A percentile compares a stretch with the other conserved stretches of the same genome.
Evolutionary conservation across 2,329 filamentous ascomycete genomes (phyloP).

Genomic region (Colletotrichum paranaense): DNA sequence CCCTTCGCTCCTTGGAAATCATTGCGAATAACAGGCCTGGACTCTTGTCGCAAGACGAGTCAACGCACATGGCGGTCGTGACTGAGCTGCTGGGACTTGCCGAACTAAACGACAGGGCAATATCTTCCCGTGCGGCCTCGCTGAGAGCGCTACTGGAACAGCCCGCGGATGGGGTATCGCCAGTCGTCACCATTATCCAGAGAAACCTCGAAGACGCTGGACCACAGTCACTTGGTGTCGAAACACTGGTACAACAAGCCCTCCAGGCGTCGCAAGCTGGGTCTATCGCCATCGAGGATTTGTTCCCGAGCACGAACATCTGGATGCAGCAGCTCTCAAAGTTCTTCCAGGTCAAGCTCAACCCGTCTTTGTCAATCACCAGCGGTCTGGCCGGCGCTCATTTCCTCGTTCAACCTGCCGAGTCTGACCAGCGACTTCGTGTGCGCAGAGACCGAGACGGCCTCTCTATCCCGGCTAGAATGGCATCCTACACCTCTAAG

Average conservation of each 20-base stretch:
- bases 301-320: slow-evolving; percentile 72
- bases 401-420: slow-evolving; percentile 64
- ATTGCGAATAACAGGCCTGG: slow-evolving; percentile 57
- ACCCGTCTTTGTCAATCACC: slow-evolving; percentile 77
- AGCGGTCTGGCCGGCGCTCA: slow-evolving; percentile 78
- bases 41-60: slow-evolving; percentile 57
- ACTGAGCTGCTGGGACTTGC: slow-evolving; percentile 64
- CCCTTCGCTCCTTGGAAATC: slow-evolving; percentile 59
- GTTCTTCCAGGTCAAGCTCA: slow-evolving; percentile 64
- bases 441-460: slow-evolving; percentile 73
- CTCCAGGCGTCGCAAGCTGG: slow-evolving; percentile 50
- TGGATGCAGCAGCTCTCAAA: slow-evolving; percentile 74
- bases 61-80: slow-evolving; percentile 61
- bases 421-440: slow-evolving; percentile 36
- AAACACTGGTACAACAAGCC: slow-evolving; percentile 64
- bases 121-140: slow-evolving; percentile 53
- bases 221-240: slow-evolving; percentile 61
- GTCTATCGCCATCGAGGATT: slow-evolving; percentile 48
- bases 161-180: slow-evolving; percentile 53
- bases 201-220: slow-evolving; percentile 63
- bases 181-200: slow-evolving; percentile 64
- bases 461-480: slow-evolving; percentile 78
- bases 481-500: slow-evolving; percentile 76
- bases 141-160: slow-evolving; percentile 60
- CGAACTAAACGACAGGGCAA: slow-evolving; percentile 55